Conservation (phyloP, 441 rosid genomes). For the Erodium texanum region DNA sequence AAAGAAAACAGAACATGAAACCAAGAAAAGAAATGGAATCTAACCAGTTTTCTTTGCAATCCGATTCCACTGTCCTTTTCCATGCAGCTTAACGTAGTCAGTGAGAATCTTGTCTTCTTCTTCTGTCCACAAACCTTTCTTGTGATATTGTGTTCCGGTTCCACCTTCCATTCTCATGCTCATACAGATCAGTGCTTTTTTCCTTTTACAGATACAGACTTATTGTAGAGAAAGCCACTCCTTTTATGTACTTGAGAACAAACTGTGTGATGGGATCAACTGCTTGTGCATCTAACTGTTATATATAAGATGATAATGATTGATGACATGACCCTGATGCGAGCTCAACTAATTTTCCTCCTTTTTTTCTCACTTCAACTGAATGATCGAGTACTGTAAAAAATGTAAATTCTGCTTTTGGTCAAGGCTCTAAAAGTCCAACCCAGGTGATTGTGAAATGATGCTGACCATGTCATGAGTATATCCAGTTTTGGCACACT, state of each 20-base stretch:
- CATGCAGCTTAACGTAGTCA: conserved; percentile 45
- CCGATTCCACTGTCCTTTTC: conserved; percentile 51
- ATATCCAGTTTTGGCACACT: conserved; percentile 12
- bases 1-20: background rate
- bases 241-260: background rate
- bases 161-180: conserved; percentile 15
- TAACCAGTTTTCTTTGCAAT: conserved; percentile 47
- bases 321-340: conserved; percentile 3
- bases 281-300: background rate
- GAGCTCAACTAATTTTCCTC: background rate
- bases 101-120: conserved; percentile 54
- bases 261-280: conserved; percentile 4
- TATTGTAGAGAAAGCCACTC: background rate
- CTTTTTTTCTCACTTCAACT: background rate
- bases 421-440: background rate
- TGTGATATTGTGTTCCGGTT: conserved; percentile 22
- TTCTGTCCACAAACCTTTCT: conserved; percentile 50
- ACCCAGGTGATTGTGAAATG: background rate
- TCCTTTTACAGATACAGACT: background rate
- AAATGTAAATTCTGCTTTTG: background rate
- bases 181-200: background rate
- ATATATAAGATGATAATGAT: background rate
- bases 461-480: background rate
- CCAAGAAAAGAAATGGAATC: background rate
- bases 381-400: background rate